Base-by-base conservation (phyloP, 495 filamentous ascomycete species). In the Talaromyces thailandensis region DNA sequence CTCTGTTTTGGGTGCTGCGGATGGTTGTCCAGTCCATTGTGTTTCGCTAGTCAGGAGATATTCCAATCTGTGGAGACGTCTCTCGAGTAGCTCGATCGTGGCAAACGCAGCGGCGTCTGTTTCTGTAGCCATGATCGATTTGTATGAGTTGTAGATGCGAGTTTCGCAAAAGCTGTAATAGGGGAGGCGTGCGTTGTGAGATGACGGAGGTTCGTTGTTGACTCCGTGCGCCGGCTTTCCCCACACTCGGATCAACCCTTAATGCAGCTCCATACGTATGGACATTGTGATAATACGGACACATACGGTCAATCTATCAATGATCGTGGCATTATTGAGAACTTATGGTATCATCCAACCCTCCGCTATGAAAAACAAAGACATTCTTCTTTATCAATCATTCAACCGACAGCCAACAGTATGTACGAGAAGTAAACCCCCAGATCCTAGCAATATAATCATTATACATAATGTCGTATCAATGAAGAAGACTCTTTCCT, bases 81-180 rank as follows among this genome's bases (percentile, higher is more conserved):
- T 76, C 66, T 93, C 88, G 4, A 96, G 87, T 56, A 90, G 80
- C 35, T 87, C 84, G 55, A 95, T 84, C 1, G 92, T 93, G 9
- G 76, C 74, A 5, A 74, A 70, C 2, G 76, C 75, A 50, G 78
- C 65, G 7, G 70, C 66, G 18, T 76, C 72, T 56, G 71, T 72
- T 72, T 77, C 71, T 37, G 71, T 60, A 29, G 74, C 48, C 75
- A 78, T 77, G 48, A 53, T 71, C 12, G 32, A 12, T 52, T 70
- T 18, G 29, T 16, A 32, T 16, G 37, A 23, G 59, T 40, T 51
- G 37, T 56, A 23, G 18, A n/a, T 55, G 25, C 16, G 31, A 28
- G 12, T n/a, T 56, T 56, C 35, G 14, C 16, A 37, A 7, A 32
- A 37, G 11, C 35, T 12, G 40, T 48, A 9, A 48, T 9, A 9